These are phyloP conservation scores for Eragrostis tef DNA, from an alignment of 202 grass and related monocot genomes.

Conservation along the genomic window DNA sequence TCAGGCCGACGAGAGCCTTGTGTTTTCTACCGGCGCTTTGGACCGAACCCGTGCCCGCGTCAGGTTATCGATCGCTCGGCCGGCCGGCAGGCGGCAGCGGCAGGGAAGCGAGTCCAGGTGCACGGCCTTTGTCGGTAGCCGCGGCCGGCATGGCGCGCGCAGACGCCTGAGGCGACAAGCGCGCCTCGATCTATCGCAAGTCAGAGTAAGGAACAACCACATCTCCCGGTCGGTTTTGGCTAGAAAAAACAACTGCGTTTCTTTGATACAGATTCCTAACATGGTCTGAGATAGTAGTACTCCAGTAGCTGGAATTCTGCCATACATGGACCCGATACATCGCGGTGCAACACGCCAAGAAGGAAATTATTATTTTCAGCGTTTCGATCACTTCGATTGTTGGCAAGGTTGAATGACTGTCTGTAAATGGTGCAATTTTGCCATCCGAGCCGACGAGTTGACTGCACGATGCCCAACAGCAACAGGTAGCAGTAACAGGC, in stretches of 20 bases:
- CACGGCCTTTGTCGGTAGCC: conserved; percentile 18
- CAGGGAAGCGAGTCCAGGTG: background rate
- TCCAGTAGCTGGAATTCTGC: background rate
- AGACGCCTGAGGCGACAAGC: background rate
- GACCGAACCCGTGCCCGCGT: background rate
- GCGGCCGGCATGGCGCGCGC: background rate
- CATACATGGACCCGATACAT: background rate
- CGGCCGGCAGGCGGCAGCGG: background rate
- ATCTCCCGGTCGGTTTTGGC: background rate
- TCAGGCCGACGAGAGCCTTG: conserved; percentile 26
- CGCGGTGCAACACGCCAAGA: background rate
- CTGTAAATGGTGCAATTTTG: background rate
- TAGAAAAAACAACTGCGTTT: background rate
- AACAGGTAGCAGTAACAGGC: no score
- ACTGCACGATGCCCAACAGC: background rate
- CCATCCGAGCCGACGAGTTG: background rate
- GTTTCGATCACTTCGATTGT: background rate
- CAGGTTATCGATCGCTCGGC: background rate
- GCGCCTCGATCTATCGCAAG: background rate
- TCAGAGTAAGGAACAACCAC: background rate
- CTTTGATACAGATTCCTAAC: background rate
- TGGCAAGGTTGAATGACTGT: background rate
- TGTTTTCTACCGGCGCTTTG: conserved; percentile 17
- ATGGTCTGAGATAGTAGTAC: no score
- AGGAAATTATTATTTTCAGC: no score